Evolutionary conservation across 495 filamentous ascomycete genomes (phyloP), one percentile per base, ranked within the genome.

Genomic region (Tetracladium setigerum): DNA sequence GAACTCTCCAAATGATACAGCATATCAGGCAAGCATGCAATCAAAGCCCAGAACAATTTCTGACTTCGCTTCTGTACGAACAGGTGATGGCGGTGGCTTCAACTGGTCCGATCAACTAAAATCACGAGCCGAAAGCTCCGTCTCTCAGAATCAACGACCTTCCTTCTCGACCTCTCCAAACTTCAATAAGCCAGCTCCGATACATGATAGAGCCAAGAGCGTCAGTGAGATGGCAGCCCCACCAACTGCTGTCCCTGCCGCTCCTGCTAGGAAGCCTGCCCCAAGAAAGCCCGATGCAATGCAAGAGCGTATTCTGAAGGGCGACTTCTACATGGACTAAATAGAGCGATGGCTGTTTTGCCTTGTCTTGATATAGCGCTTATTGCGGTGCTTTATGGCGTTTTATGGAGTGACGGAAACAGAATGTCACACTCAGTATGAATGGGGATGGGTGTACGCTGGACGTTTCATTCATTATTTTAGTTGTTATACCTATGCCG

Each of bases 321-420:
- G 92, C 30, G 92, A 98, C 56, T 95, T 98, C 59, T 90, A 89
- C 67, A 95, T 97, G 89, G 92, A 98, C 59, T 98, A 7, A 73
- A 73, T 8, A 17, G 19, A 49, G 27, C 13, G 31, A 30, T 22
- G 38, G 15, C 42, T 44, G 11, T 18, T 30, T 24, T 38, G 42
- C 27, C 47, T 13, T 41, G n/a, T 33, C 38, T 49, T 18, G 9
- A 41, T 55, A 30, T 34, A 10, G 35, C 17, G 41, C 17, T 30
- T n/a, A 27, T 33, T 46, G 30, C 47, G 24, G 33, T 49, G 38
- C 15, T 27, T 53, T 32, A 39, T 39, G 45, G 49, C 17, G 49
- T 52, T n/a, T 46, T 18, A 40, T 14, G 31, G 41, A 15, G 54
- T 43, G 44, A 49, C 43, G 44, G 52, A 40, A 42, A 46, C 49